Conservation (phyloP, 78 protist genomes). For the Dictyostelium capitatum region DNA sequence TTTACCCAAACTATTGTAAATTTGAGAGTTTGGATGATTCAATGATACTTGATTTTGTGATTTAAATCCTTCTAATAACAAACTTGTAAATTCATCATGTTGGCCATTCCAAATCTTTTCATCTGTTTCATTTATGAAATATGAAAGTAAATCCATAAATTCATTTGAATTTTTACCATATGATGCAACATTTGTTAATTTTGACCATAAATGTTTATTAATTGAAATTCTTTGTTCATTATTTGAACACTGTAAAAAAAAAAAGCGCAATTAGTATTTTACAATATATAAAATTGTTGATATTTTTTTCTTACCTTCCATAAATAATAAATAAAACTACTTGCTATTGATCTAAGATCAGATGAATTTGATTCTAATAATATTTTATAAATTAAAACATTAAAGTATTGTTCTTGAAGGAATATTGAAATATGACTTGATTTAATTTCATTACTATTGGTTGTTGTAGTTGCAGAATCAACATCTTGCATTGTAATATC, state of each 20-base stretch:
- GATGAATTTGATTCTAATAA: conserved; percentile 56
- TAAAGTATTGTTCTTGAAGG: conserved; percentile 25
- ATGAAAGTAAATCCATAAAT: conserved; percentile 73
- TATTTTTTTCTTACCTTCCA: conserved; percentile 33
- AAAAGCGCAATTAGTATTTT: conserved; percentile 5
- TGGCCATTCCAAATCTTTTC: conserved; percentile 54
- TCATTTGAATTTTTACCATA: conserved; percentile 82
- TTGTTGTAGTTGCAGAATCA: background rate
- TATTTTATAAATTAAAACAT: conserved; percentile 35
- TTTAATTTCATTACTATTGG: background rate
- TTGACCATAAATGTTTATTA: conserved; percentile 53
- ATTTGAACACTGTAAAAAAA: background rate
- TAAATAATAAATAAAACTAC: conserved; percentile 45
- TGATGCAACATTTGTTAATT: conserved; percentile 26
- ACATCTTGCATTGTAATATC: conserved; percentile 16
- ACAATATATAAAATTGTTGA: too few relatives aligned
- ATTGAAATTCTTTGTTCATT: conserved; percentile 47
- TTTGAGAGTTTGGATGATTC: conserved; percentile 87
- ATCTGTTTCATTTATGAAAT: conserved; percentile 52
- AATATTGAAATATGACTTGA: conserved; percentile 32
- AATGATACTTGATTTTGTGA: conserved; percentile 37
- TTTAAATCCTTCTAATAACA: conserved; percentile 20
- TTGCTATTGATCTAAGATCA: conserved; percentile 34
- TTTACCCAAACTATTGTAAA: conserved; percentile 65
- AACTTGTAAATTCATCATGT: conserved; percentile 49